A percentile compares a stretch with the other conserved stretches of the same genome.
These are phyloP conservation scores for Phytophthora citrophthora DNA, from an alignment of 352 stramenopile species.

Conservation along the genomic window DNA sequence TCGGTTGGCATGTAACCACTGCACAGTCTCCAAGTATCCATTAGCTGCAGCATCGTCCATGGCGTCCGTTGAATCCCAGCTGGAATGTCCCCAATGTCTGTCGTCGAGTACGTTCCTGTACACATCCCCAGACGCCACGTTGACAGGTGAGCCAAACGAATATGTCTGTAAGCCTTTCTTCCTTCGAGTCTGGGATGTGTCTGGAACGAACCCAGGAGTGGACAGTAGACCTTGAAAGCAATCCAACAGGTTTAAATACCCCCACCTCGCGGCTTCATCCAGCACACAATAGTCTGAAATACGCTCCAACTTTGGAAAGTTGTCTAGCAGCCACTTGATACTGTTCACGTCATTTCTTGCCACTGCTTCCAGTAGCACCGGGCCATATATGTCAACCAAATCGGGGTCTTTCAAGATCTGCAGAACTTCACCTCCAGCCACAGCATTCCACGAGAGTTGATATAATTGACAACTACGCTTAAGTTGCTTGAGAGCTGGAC, in stretches of 20 bases:
- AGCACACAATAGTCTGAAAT: background rate
- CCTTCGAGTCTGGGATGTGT: no score
- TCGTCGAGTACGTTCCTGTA: no score
- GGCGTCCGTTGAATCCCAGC: background rate
- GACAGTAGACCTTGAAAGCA: background rate
- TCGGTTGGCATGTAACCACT: background rate
- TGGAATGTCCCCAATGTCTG: no score
- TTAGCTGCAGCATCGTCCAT: background rate
- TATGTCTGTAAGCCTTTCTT: no score
- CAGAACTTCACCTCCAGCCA: no score
- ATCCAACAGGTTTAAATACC: background rate
- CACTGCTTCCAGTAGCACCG: background rate
- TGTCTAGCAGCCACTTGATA: background rate
- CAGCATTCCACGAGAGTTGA: no score
- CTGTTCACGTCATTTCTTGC: background rate
- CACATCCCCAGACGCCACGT: no score
- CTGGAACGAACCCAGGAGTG: background rate
- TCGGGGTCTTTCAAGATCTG: background rate
- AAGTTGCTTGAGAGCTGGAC: no score
- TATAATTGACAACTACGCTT: rapidly evolving
- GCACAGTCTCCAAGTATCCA: background rate
- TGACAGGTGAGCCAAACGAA: no score
- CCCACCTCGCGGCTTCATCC: background rate
- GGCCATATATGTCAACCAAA: background rate
- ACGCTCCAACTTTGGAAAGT: background rate